Percentiles rank a stretch among this genome's conserved stretches.
These are phyloP conservation scores for Neurospora sp. DNA, from an alignment of 495 filamentous ascomycete species.

Conservation along the genomic window DNA sequence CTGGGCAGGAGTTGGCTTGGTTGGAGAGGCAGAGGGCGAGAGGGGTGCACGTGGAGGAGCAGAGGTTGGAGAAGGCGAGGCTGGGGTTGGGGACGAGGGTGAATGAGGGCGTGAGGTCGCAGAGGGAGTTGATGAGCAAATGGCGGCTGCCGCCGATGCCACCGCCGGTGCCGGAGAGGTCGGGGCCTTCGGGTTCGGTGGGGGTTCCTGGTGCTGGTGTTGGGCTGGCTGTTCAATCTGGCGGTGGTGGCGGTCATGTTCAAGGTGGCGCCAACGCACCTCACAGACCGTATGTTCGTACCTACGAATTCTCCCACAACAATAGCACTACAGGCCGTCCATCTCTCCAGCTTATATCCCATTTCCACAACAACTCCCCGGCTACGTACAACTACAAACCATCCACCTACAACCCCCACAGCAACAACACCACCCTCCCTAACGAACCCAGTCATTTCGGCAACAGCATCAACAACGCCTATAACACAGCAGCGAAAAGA, in stretches of 20 bases:
- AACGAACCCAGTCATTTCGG: not conserved
- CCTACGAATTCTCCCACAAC: not conserved
- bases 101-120: constrained; percentile 17
- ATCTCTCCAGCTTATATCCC: not conserved
- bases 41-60: not conserved
- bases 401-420: not conserved
- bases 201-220: not conserved
- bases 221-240: not conserved
- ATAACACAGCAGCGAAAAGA: not conserved
- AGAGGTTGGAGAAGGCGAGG: constrained; percentile 9
- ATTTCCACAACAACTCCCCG: not conserved
- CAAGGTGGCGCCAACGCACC: not conserved
- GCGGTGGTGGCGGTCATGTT: not conserved
- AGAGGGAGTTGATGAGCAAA: not conserved
- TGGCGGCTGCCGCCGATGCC: not conserved
- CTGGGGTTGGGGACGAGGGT: constrained; percentile 29
- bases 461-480: not conserved
- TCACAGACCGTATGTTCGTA: not conserved
- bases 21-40: not conserved
- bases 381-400: not conserved
- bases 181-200: not conserved
- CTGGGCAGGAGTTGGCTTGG: not conserved
- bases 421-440: not conserved
- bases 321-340: not conserved
- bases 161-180: not conserved